Conservation (phyloP, 225 moss, liverwort and hornwort genomes). For the Physcomitrium patens region DNA sequence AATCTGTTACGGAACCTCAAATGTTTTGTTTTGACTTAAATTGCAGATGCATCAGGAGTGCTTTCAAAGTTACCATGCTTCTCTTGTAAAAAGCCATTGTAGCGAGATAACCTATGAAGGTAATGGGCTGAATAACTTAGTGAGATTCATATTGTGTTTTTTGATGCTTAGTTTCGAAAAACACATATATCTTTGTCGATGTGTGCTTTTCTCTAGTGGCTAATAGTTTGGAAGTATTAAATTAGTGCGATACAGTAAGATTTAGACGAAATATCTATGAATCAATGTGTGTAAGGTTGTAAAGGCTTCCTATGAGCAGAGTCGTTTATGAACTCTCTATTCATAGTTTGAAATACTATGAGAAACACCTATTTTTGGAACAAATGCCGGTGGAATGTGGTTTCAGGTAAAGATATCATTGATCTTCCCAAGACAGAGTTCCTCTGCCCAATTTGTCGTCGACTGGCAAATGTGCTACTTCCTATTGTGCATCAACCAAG, state of each 20-base stretch:
- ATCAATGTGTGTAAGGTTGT: background rate
- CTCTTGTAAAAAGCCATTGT: constrained; percentile 74
- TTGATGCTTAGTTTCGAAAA: constrained; percentile 2
- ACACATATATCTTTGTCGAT: constrained; percentile 6
- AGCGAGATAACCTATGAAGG: constrained; percentile 73
- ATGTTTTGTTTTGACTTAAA: constrained; percentile 29
- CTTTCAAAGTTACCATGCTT: constrained; percentile 87
- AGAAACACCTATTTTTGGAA: constrained; percentile 19
- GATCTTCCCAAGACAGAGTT: constrained; percentile 79
- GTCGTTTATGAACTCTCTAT: background rate
- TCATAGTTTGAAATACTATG: constrained; percentile 6
- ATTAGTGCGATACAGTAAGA: background rate
- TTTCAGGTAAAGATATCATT: constrained; percentile 82
- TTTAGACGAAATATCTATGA: constrained; percentile 8
- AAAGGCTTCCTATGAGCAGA: background rate
- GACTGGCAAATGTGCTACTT: constrained; percentile 88
- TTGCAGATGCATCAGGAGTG: constrained; percentile 94
- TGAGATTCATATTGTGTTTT: constrained; percentile 8
- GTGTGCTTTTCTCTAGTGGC: constrained; percentile 20
- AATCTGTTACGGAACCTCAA: background rate
- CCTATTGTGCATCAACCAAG: constrained; percentile 78
- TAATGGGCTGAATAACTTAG: constrained; percentile 28
- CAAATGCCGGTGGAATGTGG: constrained; percentile 19
- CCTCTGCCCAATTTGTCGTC: constrained; percentile 95
- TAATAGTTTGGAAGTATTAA: background rate